A percentile compares a stretch with the other conserved stretches of the same genome.
phyloP scores from a whole-genome alignment of 1,284 basidiomycete genomes.

The Porodaedalea pini region DNA sequence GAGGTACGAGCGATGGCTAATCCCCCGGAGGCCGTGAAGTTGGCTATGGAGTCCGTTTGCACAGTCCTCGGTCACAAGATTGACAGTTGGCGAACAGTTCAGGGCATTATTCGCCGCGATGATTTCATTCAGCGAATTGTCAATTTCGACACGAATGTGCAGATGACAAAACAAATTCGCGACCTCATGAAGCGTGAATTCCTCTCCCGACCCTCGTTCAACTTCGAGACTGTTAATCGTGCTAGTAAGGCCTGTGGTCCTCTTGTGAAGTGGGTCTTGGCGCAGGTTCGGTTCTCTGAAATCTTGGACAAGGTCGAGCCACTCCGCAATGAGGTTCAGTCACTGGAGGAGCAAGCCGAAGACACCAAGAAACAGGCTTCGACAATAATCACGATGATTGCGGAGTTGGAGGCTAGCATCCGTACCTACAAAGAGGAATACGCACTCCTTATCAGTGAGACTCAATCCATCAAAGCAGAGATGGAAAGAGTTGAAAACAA shows the following conservation, averaged over 20 bases:
- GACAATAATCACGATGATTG: constrained; percentile 89
- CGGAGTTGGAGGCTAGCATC: constrained; percentile 92
- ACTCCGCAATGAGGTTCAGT: constrained; percentile 91
- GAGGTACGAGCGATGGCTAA: constrained; percentile 99
- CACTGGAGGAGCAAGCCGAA: constrained; percentile 88
- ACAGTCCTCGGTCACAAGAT: constrained; percentile 97
- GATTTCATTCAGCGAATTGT: constrained; percentile 98
- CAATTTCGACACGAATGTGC: constrained; percentile 90
- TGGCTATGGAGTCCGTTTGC: constrained; percentile 99
- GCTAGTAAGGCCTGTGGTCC: constrained; percentile 98
- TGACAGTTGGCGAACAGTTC: constrained; percentile 95
- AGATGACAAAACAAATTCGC: constrained; percentile 88
- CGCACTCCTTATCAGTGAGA: constrained; percentile 94
- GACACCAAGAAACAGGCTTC: constrained; percentile 90
- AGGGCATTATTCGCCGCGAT: constrained; percentile 93
- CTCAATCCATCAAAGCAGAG: constrained; percentile 94
- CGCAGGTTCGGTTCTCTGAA: constrained; percentile 96
- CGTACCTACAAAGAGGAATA: constrained; percentile 97
- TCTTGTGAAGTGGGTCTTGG: constrained; percentile 96
- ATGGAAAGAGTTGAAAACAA: constrained; percentile 98
- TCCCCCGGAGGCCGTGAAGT: constrained; percentile 95
- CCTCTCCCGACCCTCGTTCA: constrained; percentile 87
- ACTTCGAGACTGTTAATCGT: constrained; percentile 93
- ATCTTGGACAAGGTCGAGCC: constrained; percentile 98
- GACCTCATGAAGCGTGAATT: constrained; percentile 95